These are phyloP conservation scores for Paratinospora sagittata DNA, from an alignment of 164 flowering plant species.

Conservation along the genomic window DNA sequence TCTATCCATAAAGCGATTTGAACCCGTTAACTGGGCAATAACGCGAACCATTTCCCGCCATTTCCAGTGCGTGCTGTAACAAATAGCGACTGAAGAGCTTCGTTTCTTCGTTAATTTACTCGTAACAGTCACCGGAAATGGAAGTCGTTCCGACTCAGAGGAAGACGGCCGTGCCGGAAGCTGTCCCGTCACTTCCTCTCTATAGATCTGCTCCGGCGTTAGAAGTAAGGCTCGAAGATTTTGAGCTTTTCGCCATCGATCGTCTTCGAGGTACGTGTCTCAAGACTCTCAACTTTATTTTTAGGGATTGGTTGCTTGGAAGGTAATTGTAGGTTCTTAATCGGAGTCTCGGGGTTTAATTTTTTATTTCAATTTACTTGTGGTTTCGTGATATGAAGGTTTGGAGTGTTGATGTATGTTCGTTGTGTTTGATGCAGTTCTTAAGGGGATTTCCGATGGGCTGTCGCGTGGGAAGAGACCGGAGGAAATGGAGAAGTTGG, in stretches of 20 bases:
- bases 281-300: not conserved
- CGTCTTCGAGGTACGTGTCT: constrained; percentile 72
- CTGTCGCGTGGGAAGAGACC: constrained; percentile 80
- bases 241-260: constrained; percentile 82
- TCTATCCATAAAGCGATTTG: too few species aligned
- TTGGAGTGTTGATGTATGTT: not conserved
- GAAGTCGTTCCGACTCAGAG: constrained; percentile 45
- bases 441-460: constrained; percentile 77
- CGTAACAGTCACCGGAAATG: constrained; percentile 31
- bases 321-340: not conserved
- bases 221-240: constrained; percentile 85
- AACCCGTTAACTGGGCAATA: not conserved
- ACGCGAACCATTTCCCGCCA: constrained; percentile 22
- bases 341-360: not conserved
- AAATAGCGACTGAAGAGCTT: not conserved
- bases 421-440: constrained; percentile 42
- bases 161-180: constrained; percentile 23
- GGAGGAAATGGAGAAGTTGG: constrained; percentile 73
- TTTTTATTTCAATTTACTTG: not conserved
- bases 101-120: not conserved
- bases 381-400: not conserved
- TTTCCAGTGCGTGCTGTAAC: not conserved
- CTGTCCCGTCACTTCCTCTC: constrained; percentile 44
- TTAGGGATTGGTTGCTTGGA: not conserved
- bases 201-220: constrained; percentile 73